Conservation (phyloP, 495 filamentous ascomycete genomes). For the Penicillium soppii region DNA sequence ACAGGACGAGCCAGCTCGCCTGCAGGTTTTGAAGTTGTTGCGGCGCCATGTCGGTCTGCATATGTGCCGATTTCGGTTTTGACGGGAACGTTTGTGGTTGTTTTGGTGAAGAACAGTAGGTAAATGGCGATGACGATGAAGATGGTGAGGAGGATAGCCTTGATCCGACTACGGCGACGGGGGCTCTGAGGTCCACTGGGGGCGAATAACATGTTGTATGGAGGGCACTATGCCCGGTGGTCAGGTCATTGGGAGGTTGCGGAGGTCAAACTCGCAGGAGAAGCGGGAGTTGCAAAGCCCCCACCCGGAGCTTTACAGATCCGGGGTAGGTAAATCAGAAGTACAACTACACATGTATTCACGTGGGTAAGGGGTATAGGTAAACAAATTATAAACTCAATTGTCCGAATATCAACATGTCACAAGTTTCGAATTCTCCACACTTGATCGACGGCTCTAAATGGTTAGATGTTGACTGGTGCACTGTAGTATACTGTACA, state of each 20-base stretch:
- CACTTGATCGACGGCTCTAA: too few relatives aligned
- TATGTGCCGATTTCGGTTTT: conserved; percentile 18
- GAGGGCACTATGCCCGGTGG: conserved; percentile 9
- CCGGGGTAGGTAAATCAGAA: background rate
- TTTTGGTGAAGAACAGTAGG: conserved; percentile 37
- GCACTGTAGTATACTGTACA: too few relatives aligned
- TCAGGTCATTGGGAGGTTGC: conserved; percentile 9
- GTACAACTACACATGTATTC: too few relatives aligned
- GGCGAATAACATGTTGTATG: conserved; percentile 38
- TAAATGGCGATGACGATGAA: conserved; percentile 41
- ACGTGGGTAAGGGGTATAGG: too few relatives aligned
- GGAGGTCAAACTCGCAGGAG: background rate
- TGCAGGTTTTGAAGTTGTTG: conserved; percentile 16
- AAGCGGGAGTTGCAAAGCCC: background rate
- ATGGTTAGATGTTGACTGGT: too few relatives aligned
- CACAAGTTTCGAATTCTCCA: too few relatives aligned
- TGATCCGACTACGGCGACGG: conserved; percentile 43
- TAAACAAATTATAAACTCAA: too few relatives aligned
- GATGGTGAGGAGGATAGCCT: conserved; percentile 42
- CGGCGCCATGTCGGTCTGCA: conserved; percentile 19
- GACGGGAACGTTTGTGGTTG: conserved; percentile 9
- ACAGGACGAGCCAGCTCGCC: conserved; percentile 31
- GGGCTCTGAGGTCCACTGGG: conserved; percentile 38
- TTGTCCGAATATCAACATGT: too few relatives aligned
- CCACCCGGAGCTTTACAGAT: background rate